Conservation (phyloP, 345 rosid genomes). For the Eucalyptus regnans region DNA sequence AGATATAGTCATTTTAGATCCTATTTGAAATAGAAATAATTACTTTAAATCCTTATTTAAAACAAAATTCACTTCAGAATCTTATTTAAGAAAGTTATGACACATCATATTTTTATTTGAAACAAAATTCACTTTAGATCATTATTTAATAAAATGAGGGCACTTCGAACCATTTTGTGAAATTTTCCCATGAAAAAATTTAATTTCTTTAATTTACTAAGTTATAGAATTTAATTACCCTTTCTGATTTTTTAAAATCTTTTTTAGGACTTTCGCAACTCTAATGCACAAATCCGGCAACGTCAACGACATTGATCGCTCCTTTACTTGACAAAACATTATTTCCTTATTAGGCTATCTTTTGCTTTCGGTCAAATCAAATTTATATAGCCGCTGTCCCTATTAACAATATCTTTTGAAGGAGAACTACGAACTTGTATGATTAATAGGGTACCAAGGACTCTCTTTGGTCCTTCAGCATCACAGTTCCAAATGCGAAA, state of each 20-base stretch:
- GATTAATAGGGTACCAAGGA: not conserved
- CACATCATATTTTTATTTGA: too few relatives aligned
- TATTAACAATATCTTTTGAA: not conserved
- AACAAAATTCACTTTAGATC: too few relatives aligned
- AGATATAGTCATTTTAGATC: too few relatives aligned
- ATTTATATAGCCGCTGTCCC: not conserved
- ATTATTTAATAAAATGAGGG: too few relatives aligned
- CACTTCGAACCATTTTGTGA: fast-evolving
- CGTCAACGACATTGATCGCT: not conserved
- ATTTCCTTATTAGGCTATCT: not conserved
- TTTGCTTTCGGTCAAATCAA: not conserved
- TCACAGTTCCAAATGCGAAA: not conserved
- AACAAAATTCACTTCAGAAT: too few relatives aligned
- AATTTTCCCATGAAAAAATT: fast-evolving
- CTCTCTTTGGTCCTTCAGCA: not conserved
- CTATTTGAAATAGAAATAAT: too few relatives aligned
- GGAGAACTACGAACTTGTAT: not conserved
- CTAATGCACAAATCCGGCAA: not conserved
- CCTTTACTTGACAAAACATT: not conserved
- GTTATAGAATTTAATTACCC: too few relatives aligned
- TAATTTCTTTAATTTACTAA: too few relatives aligned
- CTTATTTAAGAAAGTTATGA: too few relatives aligned
- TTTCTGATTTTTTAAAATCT: too few relatives aligned
- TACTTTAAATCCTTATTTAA: fast-evolving
- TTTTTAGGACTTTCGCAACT: not conserved